Base-by-base conservation (phyloP, 768 basidiomycete genomes). In the Crepidotus variabilis region DNA sequence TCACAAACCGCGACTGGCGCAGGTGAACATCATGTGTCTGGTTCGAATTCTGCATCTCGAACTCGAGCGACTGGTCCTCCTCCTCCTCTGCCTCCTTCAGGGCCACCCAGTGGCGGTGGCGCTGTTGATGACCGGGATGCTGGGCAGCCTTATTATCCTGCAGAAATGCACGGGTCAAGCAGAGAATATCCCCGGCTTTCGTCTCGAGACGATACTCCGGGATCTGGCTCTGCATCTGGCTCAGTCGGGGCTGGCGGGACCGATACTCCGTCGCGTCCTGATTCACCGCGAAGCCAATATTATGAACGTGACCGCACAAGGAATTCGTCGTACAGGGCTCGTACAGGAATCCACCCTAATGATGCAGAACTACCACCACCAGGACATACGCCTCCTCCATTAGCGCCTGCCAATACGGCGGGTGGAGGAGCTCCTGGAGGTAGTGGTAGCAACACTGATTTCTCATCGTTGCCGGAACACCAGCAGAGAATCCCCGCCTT, bases 161-260 rank as follows among this genome's bases (percentile, higher is more conserved):
- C 67, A 47, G 75, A 74, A 48, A 57, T 60, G 34, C 67, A 69
- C 48, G 62, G 60, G 39, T 59, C 64, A 5, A 43, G 14, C 21
- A 63, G 63, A 59, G 73, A 68, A 58, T 79, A 69, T 66, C 65
- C 68, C 35, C 61, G 68, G 22, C 71, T 70, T 47, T 82, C 83
- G 59, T 16, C 39, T 3, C 39, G 39, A 43, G 39, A 43, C 18
- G 39, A 43, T 43, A 81, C 84, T 0, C 82, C 83, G 33, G 79
- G 78, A 45, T 84, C 84, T 24, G 80, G 73, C n/a, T 80, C 81
- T 11, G 80, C 75, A 16, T 76, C 75, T 14, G 73, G 69, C n/a
- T 76, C 74, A 20, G 39, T 43, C 52, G 74, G 72, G 21, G 65
- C 60, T 21, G 69, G 63, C 11, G 48, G 33, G 35, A 63, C 60